These are phyloP conservation scores for Protostelium mycophagum DNA, from an alignment of 78 protist genomes.

Conservation along the genomic window DNA sequence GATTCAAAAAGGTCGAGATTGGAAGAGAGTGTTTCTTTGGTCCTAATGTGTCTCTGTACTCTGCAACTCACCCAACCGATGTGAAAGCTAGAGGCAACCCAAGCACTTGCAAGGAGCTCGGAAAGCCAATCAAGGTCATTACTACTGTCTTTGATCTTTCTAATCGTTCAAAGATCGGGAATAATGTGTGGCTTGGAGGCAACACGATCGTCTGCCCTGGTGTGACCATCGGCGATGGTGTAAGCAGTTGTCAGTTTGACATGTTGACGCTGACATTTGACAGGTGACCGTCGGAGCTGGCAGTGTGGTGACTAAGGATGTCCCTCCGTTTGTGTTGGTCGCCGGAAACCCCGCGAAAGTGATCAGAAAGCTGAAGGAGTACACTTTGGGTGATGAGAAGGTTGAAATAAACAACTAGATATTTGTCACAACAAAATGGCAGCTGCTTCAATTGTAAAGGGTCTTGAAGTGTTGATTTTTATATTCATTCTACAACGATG, in stretches of 20 bases:
- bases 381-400: too few relatives aligned
- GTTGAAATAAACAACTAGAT: too few relatives aligned
- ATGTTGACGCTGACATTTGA: neutral
- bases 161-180: slow-evolving; percentile 11
- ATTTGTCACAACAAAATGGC: too few relatives aligned
- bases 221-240: slow-evolving; percentile 41
- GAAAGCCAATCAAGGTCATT: slow-evolving; percentile 13
- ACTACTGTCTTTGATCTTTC: neutral
- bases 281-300: slow-evolving; percentile 57
- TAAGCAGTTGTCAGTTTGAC: neutral
- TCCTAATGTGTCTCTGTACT: slow-evolving; percentile 45
- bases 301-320: slow-evolving; percentile 59
- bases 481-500: too few relatives aligned
- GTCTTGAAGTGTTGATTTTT: too few relatives aligned
- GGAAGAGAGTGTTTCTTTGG: slow-evolving; percentile 48
- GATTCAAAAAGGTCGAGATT: neutral
- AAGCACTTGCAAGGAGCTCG: slow-evolving; percentile 18
- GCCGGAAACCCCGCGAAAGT: slow-evolving; percentile 66
- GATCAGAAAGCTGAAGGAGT: neutral
- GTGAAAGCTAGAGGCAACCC: slow-evolving; percentile 4
- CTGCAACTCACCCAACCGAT: slow-evolving; percentile 68
- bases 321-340: slow-evolving; percentile 25
- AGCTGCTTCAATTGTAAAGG: too few relatives aligned
- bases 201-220: slow-evolving; percentile 44
- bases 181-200: slow-evolving; percentile 54